Conservation (phyloP, 1,139 yeast genomes). For the Protomyces gravidus region DNA sequence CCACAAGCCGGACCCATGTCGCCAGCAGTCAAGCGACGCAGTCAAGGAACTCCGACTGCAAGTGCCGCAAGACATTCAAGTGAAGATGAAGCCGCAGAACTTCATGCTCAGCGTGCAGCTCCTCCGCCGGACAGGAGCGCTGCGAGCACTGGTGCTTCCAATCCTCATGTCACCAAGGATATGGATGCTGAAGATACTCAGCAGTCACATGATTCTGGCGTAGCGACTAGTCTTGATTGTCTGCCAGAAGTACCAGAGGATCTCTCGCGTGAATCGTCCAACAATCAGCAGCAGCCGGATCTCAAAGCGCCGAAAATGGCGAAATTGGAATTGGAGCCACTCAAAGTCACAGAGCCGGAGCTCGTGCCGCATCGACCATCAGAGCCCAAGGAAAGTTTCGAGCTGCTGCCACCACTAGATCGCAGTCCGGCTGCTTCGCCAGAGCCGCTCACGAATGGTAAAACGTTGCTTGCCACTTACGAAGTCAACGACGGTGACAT, state of each 20-base stretch:
- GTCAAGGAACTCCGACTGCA: neutral
- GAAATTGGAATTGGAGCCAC: neutral
- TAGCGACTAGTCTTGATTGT: constrained; percentile 17
- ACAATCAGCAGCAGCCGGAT: neutral
- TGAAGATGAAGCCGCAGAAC: neutral
- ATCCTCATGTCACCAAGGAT: too few relatives aligned
- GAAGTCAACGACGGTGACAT: neutral
- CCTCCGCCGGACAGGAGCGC: neutral
- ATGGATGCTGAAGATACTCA: constrained; percentile 11
- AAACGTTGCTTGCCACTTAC: constrained; percentile 2
- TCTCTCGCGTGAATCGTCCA: constrained; percentile 25
- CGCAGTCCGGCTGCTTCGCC: neutral
- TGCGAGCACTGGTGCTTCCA: constrained; percentile 9
- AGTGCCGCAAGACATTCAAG: neutral
- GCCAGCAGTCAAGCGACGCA: neutral
- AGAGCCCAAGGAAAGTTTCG: neutral
- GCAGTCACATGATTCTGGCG: constrained; percentile 13
- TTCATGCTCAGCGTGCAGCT: neutral
- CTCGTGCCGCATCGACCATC: neutral
- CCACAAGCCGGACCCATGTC: neutral
- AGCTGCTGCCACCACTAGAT: constrained; percentile 10
- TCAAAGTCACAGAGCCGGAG: neutral
- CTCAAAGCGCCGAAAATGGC: neutral
- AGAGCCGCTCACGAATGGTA: neutral
- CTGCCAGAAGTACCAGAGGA: constrained; percentile 21